These are phyloP conservation scores for Barnettozyma sucrosica DNA, from an alignment of 805 yeast species.

Conservation along the genomic window DNA sequence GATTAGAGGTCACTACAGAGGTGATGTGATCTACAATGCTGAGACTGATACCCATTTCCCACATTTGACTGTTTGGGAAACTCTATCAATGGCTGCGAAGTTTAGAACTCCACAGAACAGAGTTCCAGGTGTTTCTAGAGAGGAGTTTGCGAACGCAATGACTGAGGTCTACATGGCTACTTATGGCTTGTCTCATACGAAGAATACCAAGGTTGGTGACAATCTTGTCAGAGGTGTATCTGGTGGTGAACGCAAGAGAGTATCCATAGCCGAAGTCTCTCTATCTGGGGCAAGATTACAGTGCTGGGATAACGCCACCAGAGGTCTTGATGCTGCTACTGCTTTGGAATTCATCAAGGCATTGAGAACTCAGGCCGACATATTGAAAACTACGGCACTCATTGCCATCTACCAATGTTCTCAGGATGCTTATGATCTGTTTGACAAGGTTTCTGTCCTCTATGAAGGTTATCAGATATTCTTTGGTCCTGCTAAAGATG, in stretches of 20 bases:
- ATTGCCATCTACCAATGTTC: constrained; percentile 54
- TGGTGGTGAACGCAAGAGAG: constrained; percentile 69
- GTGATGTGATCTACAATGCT: constrained; percentile 67
- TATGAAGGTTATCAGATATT: constrained; percentile 50
- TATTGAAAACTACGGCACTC: constrained; percentile 42
- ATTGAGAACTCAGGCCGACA: constrained; percentile 40
- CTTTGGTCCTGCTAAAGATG: constrained; percentile 38
- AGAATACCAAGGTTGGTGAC: constrained; percentile 57
- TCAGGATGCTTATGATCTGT: constrained; percentile 44
- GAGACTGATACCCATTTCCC: constrained; percentile 68
- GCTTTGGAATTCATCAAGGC: constrained; percentile 49
- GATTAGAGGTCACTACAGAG: constrained; percentile 48
- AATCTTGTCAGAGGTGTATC: constrained; percentile 61
- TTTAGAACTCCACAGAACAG: constrained; percentile 59
- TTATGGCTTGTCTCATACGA: constrained; percentile 44
- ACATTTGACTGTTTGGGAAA: constrained; percentile 59
- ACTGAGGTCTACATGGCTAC: constrained; percentile 46
- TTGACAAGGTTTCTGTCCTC: constrained; percentile 43
- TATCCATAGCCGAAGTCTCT: constrained; percentile 56
- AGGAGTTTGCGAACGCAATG: constrained; percentile 46
- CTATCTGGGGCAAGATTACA: constrained; percentile 39
- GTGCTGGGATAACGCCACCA: constrained; percentile 52
- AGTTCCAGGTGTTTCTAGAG: constrained; percentile 53
- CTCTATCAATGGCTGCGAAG: constrained; percentile 56
- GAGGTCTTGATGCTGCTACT: constrained; percentile 56